Base-by-base conservation (phyloP, 345 rosid species). In the Toxicodendron radicans region DNA sequence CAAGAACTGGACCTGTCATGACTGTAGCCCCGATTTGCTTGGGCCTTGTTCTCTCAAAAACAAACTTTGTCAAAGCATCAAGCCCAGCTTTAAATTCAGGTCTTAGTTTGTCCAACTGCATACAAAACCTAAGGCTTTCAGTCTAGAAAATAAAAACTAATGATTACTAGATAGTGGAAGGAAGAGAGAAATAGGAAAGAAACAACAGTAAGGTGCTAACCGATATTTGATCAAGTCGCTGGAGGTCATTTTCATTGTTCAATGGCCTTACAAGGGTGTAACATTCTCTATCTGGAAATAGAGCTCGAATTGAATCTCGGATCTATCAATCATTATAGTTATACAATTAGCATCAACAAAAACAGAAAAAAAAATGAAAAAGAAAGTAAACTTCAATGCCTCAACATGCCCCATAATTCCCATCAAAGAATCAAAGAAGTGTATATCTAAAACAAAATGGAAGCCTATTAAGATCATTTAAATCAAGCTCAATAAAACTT, bases 241-340 rank as follows among this genome's bases (percentile, higher is more conserved):
- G 97, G 69, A 96, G 99, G 58, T 96, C 98, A 77, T 82, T 85
- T 81, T 93, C 98, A 81, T 86, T 80, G 80, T 87, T 92, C 83
- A 93, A 76, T 75, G 99, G 99, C 84, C 99, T 83, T 77, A 89
- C 97, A 33, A 96, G 97, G 64, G 98, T 62, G 75, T 85, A 92
- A 76, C 99, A 96, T 78, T 96, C 99, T 82, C 98, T 87, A 79
- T 93, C 97, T 5, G 99, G 99, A 79, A 96, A 96, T 30, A 93
- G 81, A 49, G 95, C 92, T 79, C 97, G 90, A 65, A 96, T 87
- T n/a, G 97, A 92, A 78, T 93, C 97, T 57, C 97, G 88, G 60
- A 91, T 93, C 98, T 95, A 77, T 81, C 69, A 46, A 79, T 45
- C 69, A 80, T 43, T 41, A 66, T 45, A 30, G 60, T 9, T 43